Evolutionary conservation across 2,329 filamentous ascomycete genomes (phyloP), one percentile per base, ranked within the genome.

Genomic region (Aspergillus ustus): DNA sequence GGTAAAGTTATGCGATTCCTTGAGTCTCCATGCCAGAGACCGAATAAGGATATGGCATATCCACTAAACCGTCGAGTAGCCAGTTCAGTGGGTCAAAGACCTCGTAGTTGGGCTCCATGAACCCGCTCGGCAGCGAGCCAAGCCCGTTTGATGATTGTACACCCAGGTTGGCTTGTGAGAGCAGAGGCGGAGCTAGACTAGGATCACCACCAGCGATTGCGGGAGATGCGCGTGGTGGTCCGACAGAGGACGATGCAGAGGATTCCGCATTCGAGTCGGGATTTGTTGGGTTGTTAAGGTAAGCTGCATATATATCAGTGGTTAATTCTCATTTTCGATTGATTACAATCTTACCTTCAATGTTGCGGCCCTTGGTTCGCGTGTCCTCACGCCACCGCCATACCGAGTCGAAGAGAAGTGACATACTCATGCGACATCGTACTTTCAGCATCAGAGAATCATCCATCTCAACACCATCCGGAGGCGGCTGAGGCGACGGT

Each of bases 11-110:
- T 60, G 70, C 71, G 62, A 79, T 75, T 11, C 75, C 73, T 61
- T 76, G 73, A 11, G 76, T 65, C 64, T 83, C 82, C 60, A 83
- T 70, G 3, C 80, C 81, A 34, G 80, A 78, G 60, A 82, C 73
- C 43, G 84, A 81, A 69, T 86, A 89, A 11, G 82, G 84, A 72
- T 89, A 93, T 66, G 91, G 91, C 73, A 94, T 90, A 73, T 93
- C 91, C 63, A 95, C 83, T 37, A 94, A 82, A 15, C 91, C 91
- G 75, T 97, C 93, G 63, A 97, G 81, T 82, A 96, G 92, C 93
- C 93, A 97, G 75, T 94, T 92, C 70, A 97, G 84, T 1, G 93
- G 92, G 77, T 97, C 93, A 72, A 96, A 97, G 64, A 96, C 92
- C 75, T 96, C 91, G 75, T 93, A 93, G 69, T 88, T 90, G 9